A percentile compares a stretch with the other conserved stretches of the same genome.
Conservation (phyloP, 148 eudicot species). For the Beta vulgaris region DNA sequence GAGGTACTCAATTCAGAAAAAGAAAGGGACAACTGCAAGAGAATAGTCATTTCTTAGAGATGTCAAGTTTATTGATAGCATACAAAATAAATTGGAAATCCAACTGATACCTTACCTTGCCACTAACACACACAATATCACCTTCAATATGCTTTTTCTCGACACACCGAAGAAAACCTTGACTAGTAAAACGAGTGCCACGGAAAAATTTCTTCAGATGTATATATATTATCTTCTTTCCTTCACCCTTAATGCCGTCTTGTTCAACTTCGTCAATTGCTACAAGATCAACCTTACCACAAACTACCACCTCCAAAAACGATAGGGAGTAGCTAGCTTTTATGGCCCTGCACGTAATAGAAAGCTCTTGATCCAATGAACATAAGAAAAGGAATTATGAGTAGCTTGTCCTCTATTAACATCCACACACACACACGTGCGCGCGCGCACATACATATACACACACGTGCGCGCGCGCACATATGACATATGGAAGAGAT, state of each 20-base stretch:
- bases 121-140: slow-evolving; percentile 87
- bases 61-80: neutral
- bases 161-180: slow-evolving; percentile 64
- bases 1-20: neutral
- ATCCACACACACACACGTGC: neutral
- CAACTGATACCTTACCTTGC: slow-evolving; percentile 69
- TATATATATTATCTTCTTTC: slow-evolving; percentile 53
- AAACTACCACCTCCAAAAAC: slow-evolving; percentile 81
- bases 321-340: slow-evolving; percentile 67
- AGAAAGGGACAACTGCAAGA: neutral
- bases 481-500: too few species aligned
- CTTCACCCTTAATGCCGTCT: slow-evolving; percentile 33
- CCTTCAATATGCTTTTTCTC: slow-evolving; percentile 77
- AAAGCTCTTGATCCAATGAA: slow-evolving; percentile 5
- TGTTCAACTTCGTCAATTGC: slow-evolving; percentile 35
- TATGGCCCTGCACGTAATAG: slow-evolving; percentile 55
- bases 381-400: neutral
- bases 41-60: neutral
- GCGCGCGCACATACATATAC: too few species aligned
- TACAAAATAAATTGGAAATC: neutral
- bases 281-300: slow-evolving; percentile 51
- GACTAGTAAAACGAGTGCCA: slow-evolving; percentile 73
- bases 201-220: slow-evolving; percentile 86
- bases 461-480: too few species aligned
- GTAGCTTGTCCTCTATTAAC: neutral